Evolutionary conservation across 2,329 filamentous ascomycete species (phyloP), one percentile per base, ranked within the genome.

Genomic region (Xylariaceae sp.): DNA sequence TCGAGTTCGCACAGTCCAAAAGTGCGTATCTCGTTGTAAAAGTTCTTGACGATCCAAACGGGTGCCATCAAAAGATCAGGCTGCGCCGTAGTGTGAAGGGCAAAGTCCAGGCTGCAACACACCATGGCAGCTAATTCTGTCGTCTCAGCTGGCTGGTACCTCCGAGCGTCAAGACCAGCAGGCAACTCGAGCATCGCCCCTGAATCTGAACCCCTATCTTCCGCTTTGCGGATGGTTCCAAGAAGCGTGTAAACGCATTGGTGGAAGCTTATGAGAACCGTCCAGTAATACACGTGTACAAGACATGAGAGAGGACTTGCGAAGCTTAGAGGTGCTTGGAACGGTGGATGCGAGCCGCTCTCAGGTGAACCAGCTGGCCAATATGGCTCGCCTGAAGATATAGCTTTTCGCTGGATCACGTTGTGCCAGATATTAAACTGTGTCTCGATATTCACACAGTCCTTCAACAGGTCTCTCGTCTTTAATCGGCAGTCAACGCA

Each of bases 231-330:
- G 44, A 79, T 71, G 54, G 68, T 65, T 30, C 70, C 67, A 54
- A 80, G 71, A 12, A 83, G 66, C 12, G 63, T 62, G 55, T 74
- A 73, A 41, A 81, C 72, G 60, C 73, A 77, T 7, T 73, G 75
- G 57, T 77, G 74, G 46, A 83, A 73, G 9, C 76, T 60, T 31
- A 81, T 69, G 45, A 79, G 73, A 1, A 74, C 66, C 57, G 77
- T 73, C 80, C 80, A 83, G 65, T 80, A 81, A 62, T 79, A 77
- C 9, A 80, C 65, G 58, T 81, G 75, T 45, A 72, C 71, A 34
- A 80, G 59, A 0, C 79, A 76, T 0, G 75, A 72, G 9, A 70
- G 60, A 19, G 71, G 64, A 60, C 77, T 73, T 31, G 68, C 70
- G 63, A 82, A 81, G 8, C 67, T 69, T 57, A 76, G 75, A 1